These are phyloP conservation scores for Talaromyces ruber DNA, from an alignment of 495 filamentous ascomycete species.

Conservation along the genomic window DNA sequence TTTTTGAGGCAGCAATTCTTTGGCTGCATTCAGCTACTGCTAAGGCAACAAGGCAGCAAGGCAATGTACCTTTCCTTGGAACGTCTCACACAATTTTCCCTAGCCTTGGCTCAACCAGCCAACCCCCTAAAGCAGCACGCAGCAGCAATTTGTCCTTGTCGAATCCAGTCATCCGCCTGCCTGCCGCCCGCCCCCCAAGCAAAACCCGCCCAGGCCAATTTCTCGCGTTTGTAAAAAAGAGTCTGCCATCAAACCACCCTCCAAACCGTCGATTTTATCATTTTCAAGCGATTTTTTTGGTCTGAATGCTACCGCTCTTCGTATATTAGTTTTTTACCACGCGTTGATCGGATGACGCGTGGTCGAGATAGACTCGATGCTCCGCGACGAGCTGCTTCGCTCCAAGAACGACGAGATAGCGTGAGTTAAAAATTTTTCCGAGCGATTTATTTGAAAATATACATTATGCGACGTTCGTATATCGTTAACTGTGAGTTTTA, in stretches of 20 bases:
- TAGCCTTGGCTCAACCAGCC: background rate
- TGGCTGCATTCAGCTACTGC: background rate
- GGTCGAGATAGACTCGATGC: conserved; percentile 44
- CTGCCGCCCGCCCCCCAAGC: conserved; percentile 12
- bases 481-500: conserved; percentile 36
- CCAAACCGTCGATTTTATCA: conserved; percentile 44
- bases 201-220: conserved; percentile 25
- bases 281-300: conserved; percentile 38
- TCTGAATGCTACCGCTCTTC: conserved; percentile 43
- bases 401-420: conserved; percentile 55
- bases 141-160: conserved; percentile 6
- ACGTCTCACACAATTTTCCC: conserved; percentile 6
- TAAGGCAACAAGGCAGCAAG: background rate
- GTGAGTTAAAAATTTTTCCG: conserved; percentile 36
- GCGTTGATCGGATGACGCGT: conserved; percentile 54
- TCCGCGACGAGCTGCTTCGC: conserved; percentile 48
- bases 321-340: conserved; percentile 35
- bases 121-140: conserved; percentile 9
- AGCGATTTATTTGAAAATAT: conserved; percentile 11
- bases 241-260: conserved; percentile 3
- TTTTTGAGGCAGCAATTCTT: background rate
- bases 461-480: conserved; percentile 11
- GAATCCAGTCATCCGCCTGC: conserved; percentile 9
- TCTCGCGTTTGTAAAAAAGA: conserved; percentile 19
- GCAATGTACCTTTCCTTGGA: conserved; percentile 1